Base-by-base conservation (phyloP, 1,284 basidiomycete species). In the Malassezia vespertilionis region DNA sequence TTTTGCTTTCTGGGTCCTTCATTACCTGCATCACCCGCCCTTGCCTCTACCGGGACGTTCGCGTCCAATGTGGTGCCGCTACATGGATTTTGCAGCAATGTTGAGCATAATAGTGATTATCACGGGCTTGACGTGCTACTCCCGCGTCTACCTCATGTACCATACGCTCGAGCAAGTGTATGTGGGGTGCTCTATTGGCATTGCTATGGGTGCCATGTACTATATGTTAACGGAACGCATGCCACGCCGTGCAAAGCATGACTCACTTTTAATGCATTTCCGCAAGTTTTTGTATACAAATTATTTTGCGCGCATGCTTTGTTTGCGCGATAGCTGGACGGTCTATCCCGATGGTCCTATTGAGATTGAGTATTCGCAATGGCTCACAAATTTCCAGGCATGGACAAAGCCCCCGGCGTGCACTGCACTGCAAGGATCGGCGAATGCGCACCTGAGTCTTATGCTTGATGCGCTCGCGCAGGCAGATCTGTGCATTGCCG, bases 291-390 rank as follows among this genome's bases (percentile, higher is more conserved):
- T 27, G 10, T 40, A 30, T 30, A 40, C 31, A 10, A 35, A 15
- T 28, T 22, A 10, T 2, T 24, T 35, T 9, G 14, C 20, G 30
- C 73, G 71, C 0, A 86, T 82, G 78, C 71, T 84, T 26, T 77
- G 80, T 28, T 72, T 88, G 26, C 75, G 83, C 38, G 85, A 88
- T 63, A 82, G 83, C 6, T 88, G 85, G 84, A 76, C 75, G 3
- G 75, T 86, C 1, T 88, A 83, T 80, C 55, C 67, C 32, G 84
- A 80, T 67, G 82, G 80, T 20, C 82, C 82, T 7, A 75, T 76
- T 18, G 82, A 82, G 61, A 71, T 63, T 20, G 81, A 82, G 53
- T 85, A 82, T 77, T 63, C 69, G 36, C 63, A 67, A 5, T 86
- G 84, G 84, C 74, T 76, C 77, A 4, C 55, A 67, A 3, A 14